Conservation (phyloP, 345 rosid genomes). For the Orychophragmus violaceus region DNA sequence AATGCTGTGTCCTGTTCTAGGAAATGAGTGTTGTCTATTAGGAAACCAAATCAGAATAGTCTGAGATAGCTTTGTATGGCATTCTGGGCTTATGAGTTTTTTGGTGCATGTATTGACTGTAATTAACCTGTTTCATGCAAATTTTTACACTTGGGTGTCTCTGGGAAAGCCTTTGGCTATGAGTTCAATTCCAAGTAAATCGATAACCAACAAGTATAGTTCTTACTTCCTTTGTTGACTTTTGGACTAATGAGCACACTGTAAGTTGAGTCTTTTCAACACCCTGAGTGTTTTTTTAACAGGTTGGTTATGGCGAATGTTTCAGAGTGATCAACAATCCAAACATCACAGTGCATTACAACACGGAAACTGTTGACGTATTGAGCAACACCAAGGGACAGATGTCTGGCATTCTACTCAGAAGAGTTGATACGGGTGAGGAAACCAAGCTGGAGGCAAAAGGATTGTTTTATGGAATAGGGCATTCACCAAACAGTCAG, state of each 20-base stretch:
- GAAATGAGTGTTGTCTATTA: not conserved
- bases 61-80: not conserved
- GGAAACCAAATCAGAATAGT: constrained; percentile 4
- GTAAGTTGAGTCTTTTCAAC: constrained; percentile 90
- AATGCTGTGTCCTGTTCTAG: not conserved
- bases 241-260: constrained; percentile 58
- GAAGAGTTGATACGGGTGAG: constrained; percentile 68
- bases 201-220: not conserved
- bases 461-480: constrained; percentile 97
- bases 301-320: constrained; percentile 99
- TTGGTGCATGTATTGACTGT: not conserved
- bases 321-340: constrained; percentile 99
- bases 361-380: constrained; percentile 73
- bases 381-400: constrained; percentile 89
- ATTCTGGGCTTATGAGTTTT: not conserved
- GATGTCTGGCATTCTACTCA: constrained; percentile 84
- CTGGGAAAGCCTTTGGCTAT: constrained; percentile 15
- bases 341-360: constrained; percentile 90
- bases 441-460: constrained; percentile 83
- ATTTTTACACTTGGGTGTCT: not conserved
- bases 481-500: constrained; percentile 91
- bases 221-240: constrained; percentile 21
- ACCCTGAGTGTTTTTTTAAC: constrained; percentile 98
- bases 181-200: not conserved
- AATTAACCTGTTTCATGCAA: not conserved